These are phyloP conservation scores for Tolypocladium album DNA, from an alignment of 2,329 filamentous ascomycete genomes.

Conservation along the genomic window DNA sequence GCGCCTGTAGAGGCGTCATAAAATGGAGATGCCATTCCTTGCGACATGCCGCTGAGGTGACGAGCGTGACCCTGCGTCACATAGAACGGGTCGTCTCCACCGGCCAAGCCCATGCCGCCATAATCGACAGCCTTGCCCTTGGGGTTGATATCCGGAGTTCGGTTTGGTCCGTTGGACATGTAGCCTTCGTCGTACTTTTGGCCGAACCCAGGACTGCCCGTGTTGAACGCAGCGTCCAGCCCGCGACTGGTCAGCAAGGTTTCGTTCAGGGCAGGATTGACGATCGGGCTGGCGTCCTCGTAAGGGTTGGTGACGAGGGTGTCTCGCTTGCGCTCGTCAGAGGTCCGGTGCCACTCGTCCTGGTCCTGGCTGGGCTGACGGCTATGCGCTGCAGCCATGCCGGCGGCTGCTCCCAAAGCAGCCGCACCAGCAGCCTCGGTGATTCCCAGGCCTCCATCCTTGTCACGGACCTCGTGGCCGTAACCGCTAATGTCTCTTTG, in stretches of 20 bases:
- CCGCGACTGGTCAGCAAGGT: constrained; percentile 32
- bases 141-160: constrained; percentile 39
- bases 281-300: constrained; percentile 52
- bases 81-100: constrained; percentile 56
- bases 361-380: constrained; percentile 45
- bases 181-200: constrained; percentile 78
- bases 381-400: constrained; percentile 34
- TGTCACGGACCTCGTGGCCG: constrained; percentile 21
- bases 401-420: constrained; percentile 39
- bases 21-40: constrained; percentile 79
- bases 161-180: constrained; percentile 61
- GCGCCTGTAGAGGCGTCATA: constrained; percentile 84
- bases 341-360: constrained; percentile 54
- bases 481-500: constrained; percentile 15
- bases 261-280: constrained; percentile 40
- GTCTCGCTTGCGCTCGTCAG: constrained; percentile 53
- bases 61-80: constrained; percentile 45
- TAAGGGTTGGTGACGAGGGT: constrained; percentile 59
- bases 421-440: constrained; percentile 44
- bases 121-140: constrained; percentile 48
- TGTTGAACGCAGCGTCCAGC: constrained; percentile 33
- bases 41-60: constrained; percentile 79
- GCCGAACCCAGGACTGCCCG: constrained; percentile 45
- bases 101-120: constrained; percentile 34
- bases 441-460: constrained; percentile 26